phyloP scores from a whole-genome alignment of 2,329 filamentous ascomycete genomes.

The Aspergillus luchuensis region DNA sequence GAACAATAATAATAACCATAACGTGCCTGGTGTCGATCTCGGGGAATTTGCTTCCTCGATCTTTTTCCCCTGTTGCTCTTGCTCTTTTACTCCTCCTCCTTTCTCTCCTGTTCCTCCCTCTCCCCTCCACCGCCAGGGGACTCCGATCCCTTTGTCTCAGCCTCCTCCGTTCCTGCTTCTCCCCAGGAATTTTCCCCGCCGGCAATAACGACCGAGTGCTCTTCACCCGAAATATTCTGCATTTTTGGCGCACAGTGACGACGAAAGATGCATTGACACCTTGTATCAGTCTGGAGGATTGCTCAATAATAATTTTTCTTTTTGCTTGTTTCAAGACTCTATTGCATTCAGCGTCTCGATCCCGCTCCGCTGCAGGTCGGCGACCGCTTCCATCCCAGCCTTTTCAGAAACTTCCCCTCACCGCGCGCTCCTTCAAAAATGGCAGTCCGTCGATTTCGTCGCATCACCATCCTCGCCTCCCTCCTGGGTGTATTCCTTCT shows the following conservation, averaged over 20 bases:
- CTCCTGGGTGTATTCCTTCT: slow-evolving; percentile 58
- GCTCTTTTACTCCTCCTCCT: not conserved
- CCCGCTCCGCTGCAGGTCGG: slow-evolving; percentile 9
- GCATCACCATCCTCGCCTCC: slow-evolving; percentile 54
- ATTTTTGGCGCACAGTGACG: not conserved
- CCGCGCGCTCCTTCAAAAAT: slow-evolving; percentile 1
- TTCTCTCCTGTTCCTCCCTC: not conserved
- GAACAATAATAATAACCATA: not conserved
- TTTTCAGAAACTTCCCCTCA: slow-evolving; percentile 1
- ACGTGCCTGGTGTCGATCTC: slow-evolving; percentile 12
- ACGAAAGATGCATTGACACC: slow-evolving; percentile 13
- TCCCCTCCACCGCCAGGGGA: not conserved
- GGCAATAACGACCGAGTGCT: not conserved
- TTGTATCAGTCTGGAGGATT: slow-evolving; percentile 14
- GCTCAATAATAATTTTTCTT: slow-evolving; percentile 8
- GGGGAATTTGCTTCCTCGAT: slow-evolving; percentile 3
- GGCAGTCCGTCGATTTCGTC: slow-evolving; percentile 31
- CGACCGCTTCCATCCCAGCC: not conserved
- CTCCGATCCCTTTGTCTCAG: not conserved
- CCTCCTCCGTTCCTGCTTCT: slow-evolving; percentile 2
- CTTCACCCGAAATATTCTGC: not conserved
- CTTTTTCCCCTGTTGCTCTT: slow-evolving; percentile 2
- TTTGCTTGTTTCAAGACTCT: not conserved
- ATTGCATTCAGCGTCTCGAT: not conserved
- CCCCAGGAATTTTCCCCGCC: not conserved